Percentiles rank a stretch among this genome's conserved stretches.
phyloP scores from a whole-genome alignment of 1,139 yeast genomes.

The Hemisphaericaspora subhashii region DNA sequence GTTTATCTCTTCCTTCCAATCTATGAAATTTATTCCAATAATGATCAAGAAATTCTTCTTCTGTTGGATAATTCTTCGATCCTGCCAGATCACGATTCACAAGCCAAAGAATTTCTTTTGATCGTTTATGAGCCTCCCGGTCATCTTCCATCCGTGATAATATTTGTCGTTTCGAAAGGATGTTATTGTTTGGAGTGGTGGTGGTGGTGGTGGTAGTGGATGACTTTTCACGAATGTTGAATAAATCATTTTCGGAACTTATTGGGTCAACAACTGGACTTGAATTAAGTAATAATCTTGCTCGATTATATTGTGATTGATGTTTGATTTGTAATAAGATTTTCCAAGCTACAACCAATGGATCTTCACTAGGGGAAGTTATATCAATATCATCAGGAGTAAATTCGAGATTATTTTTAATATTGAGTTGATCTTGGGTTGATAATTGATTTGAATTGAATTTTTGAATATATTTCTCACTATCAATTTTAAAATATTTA shows the following conservation, averaged over 20 bases:
- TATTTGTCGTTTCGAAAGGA: conserved; percentile 53
- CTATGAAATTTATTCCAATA: conserved; percentile 55
- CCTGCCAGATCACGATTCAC: conserved; percentile 47
- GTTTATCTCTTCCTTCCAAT: conserved; percentile 48
- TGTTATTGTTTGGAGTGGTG: no score
- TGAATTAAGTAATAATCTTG: conserved; percentile 32
- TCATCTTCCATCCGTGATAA: conserved; percentile 83
- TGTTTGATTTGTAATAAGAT: conserved; percentile 47
- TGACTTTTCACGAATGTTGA: conserved; percentile 27
- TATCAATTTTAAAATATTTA: conserved; percentile 33
- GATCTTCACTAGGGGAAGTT: conserved; percentile 20
- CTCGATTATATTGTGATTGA: conserved; percentile 52
- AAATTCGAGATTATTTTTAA: conserved; percentile 35
- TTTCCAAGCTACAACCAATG: conserved; percentile 47
- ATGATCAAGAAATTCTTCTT: conserved; percentile 57
- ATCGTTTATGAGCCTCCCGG: conserved; percentile 76
- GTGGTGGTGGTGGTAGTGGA: conserved; percentile 21
- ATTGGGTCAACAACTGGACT: conserved; percentile 20
- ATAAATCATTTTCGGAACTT: conserved; percentile 32
- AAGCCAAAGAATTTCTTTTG: conserved; percentile 76
- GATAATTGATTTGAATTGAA: conserved; percentile 29
- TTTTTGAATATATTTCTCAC: conserved; percentile 25
- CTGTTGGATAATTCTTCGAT: conserved; percentile 37
- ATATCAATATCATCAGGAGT: conserved; percentile 10
- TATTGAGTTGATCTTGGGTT: conserved; percentile 33